Evolutionary conservation across 2,329 filamentous ascomycete genomes (phyloP).

Genomic region (Aspergillus terreus): DNA sequence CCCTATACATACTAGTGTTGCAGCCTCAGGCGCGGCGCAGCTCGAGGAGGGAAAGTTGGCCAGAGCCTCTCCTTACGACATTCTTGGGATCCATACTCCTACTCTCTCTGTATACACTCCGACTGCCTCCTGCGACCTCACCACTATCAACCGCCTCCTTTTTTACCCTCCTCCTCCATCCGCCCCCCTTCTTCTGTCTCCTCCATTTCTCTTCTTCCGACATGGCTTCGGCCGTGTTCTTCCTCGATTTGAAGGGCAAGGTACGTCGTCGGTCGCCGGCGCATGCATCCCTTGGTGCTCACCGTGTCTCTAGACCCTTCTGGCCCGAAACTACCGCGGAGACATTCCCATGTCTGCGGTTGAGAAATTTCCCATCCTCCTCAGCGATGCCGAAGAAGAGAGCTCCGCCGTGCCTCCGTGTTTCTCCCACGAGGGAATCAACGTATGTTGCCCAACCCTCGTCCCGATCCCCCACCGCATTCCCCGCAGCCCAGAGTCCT

Average conservation of each 20-base stretch:
- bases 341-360: slow-evolving; percentile 99
- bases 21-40: not conserved
- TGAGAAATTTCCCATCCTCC: slow-evolving; percentile 92
- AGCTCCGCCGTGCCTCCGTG: slow-evolving; percentile 95
- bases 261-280: slow-evolving; percentile 47
- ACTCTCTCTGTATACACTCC: not conserved
- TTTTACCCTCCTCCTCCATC: not conserved
- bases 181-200: not conserved
- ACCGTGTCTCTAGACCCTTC: slow-evolving; percentile 67
- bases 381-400: slow-evolving; percentile 98
- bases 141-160: not conserved
- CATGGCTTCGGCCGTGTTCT: slow-evolving; percentile 98
- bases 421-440: slow-evolving; percentile 98
- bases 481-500: slow-evolving; percentile 15
- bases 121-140: not conserved
- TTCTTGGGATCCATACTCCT: not conserved
- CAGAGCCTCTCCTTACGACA: not conserved
- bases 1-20: slow-evolving; percentile 15
- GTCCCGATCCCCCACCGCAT: slow-evolving; percentile 8
- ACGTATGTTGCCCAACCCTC: slow-evolving; percentile 57
- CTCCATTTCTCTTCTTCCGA: slow-evolving; percentile 26
- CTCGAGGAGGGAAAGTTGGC: not conserved
- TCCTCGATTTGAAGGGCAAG: slow-evolving; percentile 99
- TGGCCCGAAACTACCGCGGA: slow-evolving; percentile 96
- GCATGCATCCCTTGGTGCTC: slow-evolving; percentile 9